Base-by-base conservation (phyloP, 768 basidiomycete species). In the Suillus americanus region DNA sequence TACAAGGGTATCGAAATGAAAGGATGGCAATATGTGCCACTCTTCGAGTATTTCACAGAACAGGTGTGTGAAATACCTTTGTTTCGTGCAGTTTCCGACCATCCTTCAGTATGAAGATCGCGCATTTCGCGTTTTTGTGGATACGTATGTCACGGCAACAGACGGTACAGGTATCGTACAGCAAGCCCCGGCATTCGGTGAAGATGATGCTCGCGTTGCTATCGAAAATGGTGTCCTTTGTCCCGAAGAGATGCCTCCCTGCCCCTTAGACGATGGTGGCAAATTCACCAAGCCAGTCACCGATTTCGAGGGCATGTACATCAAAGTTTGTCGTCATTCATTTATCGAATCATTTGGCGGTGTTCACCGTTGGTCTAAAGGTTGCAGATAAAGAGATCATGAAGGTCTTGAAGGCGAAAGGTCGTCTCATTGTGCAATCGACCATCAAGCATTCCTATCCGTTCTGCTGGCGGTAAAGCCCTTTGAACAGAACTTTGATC, bases 111-210 rank as follows among this genome's bases (percentile, higher is more conserved):
- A 86, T 74, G 91, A 92, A 73, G 94, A 95, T 74, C 88, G 86
- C 69, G 97, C 94, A 0, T 99, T 97, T 82, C 79, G 90, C 63
- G 94, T 99, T 18, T 75, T 99, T 16, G 83, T 86, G 25, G 97
- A 99, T 72, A 89, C 89, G 0, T 99, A 99, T 74, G 97, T 99
- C 56, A 97, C 94, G 4, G 91, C 90, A 69, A 85, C 87, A 18
- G 92, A 95, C 65, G 97, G 97, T 73, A 99, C 97, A 35, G 97
- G 97, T 71, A 96, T 99, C 71, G 97, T 99, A 37, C 97, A 99
- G 75, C 97, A 99, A 79, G 95, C 97, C 2, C 97, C 97, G 3
- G 96, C 91, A 0, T 99, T 97, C 72, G 97, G 97, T 81, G 97
- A 99, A 75, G 97, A 99, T 71, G 97, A 99, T 84, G 94, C 98